Conservation (phyloP, 1,139 yeast species). For the Debaryomycetaceae sp. region DNA sequence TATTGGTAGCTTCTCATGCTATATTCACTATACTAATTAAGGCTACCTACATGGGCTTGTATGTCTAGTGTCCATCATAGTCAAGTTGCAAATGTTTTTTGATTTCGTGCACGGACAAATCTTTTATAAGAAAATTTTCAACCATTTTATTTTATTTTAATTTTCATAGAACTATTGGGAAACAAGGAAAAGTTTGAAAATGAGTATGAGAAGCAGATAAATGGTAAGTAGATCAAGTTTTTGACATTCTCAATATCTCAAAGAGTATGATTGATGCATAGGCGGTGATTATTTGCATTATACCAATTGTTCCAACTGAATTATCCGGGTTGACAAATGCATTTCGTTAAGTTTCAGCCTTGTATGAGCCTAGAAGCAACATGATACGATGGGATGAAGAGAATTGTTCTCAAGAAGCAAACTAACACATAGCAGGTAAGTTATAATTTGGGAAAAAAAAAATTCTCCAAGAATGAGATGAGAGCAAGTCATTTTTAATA, state of each 20-base stretch:
- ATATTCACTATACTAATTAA: conserved; percentile 47
- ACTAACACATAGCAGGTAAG: background rate
- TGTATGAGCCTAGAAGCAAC: conserved; percentile 55
- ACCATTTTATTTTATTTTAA: conserved; percentile 8
- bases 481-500: no score
- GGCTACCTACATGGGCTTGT: conserved; percentile 47
- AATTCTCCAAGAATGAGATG: background rate
- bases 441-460: background rate
- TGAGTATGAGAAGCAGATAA: conserved; percentile 11
- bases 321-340: conserved; percentile 69
- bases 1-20: conserved; percentile 36
- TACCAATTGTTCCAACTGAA: conserved; percentile 86
- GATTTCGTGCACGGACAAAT: background rate
- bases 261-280: conserved; percentile 4
- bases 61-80: conserved; percentile 1
- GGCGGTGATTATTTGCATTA: conserved; percentile 69
- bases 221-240: conserved; percentile 15
- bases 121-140: conserved; percentile 6
- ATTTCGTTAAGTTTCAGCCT: conserved; percentile 85
- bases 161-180: background rate
- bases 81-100: no score
- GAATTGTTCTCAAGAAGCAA: background rate
- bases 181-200: conserved; percentile 4
- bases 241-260: background rate
- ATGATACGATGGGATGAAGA: background rate